Conservation (phyloP, 2,329 filamentous ascomycete species). For the Xylaria sp. region DNA sequence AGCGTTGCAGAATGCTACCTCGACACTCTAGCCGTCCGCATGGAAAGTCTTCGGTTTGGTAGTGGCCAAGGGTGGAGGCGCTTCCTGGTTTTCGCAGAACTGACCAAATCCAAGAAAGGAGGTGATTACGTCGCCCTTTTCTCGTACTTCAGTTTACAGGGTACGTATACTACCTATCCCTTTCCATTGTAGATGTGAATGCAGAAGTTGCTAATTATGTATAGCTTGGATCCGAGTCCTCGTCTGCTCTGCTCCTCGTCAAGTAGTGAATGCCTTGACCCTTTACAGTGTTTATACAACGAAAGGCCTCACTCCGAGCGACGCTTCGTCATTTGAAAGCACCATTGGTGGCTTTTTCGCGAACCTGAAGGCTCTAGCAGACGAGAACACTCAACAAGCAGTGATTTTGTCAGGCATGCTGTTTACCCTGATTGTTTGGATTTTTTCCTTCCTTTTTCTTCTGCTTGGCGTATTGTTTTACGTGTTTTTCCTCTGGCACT, state of each 20-base stretch:
- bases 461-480: slow-evolving; percentile 80
- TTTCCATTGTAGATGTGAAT: not conserved
- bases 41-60: slow-evolving; percentile 81
- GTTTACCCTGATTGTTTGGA: slow-evolving; percentile 89
- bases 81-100: slow-evolving; percentile 88
- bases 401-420: slow-evolving; percentile 88
- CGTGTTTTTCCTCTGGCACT: slow-evolving; percentile 88
- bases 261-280: slow-evolving; percentile 88
- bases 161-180: slow-evolving; percentile 46
- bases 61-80: slow-evolving; percentile 81
- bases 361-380: slow-evolving; percentile 76
- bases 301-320: slow-evolving; percentile 70
- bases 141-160: slow-evolving; percentile 79
- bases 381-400: slow-evolving; percentile 77
- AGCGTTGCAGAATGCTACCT: slow-evolving; percentile 92
- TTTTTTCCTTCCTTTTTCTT: slow-evolving; percentile 77
- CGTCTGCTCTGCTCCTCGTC: slow-evolving; percentile 88
- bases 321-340: slow-evolving; percentile 59
- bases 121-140: slow-evolving; percentile 90
- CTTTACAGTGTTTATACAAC: slow-evolving; percentile 82
- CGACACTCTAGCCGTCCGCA: slow-evolving; percentile 81
- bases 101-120: slow-evolving; percentile 91
- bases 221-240: slow-evolving; percentile 85
- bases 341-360: slow-evolving; percentile 78
- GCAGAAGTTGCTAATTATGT: slow-evolving; percentile 28